A percentile compares a stretch with the other conserved stretches of the same genome.
Conservation (phyloP, 169 alveolate species). For the Plasmodium blacklocki region DNA sequence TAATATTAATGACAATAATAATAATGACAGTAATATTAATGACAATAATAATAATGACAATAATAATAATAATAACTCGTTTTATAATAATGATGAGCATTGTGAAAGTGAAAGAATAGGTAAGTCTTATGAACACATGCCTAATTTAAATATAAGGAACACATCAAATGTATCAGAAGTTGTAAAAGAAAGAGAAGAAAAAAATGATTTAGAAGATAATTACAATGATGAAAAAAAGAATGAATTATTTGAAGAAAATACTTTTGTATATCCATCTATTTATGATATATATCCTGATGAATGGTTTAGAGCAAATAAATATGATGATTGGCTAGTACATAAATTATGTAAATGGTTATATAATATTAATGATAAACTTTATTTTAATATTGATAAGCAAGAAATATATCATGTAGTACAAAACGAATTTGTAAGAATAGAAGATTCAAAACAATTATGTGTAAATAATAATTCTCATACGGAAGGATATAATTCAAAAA, state of each 20-base stretch:
- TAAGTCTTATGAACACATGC: too few species aligned
- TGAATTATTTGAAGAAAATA: neutral
- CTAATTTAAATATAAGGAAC: too few species aligned
- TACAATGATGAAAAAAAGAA: constrained; percentile 1
- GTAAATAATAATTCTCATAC: neutral
- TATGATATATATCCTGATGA: constrained; percentile 30
- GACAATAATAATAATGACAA: neutral
- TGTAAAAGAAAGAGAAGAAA: too few species aligned
- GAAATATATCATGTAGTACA: constrained; percentile 45
- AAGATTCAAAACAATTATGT: constrained; percentile 17
- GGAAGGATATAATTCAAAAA: neutral
- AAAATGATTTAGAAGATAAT: too few species aligned
- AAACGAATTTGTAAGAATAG: constrained; percentile 13
- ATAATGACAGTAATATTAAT: neutral
- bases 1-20: neutral
- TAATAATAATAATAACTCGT: neutral
- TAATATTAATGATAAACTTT: constrained; percentile 77
- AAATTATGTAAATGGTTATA: constrained; percentile 83
- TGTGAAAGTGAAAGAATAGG: neutral
- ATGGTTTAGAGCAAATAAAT: constrained; percentile 61
- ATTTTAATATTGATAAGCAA: constrained; percentile 78
- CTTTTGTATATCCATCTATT: constrained; percentile 12
- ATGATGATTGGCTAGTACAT: constrained; percentile 80
- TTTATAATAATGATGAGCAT: neutral
- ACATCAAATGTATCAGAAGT: too few species aligned